Percentiles rank a stretch among this genome's conserved stretches.
Conservation (phyloP, 2,329 filamentous ascomycete species). For the Aspergillus jensenii region DNA sequence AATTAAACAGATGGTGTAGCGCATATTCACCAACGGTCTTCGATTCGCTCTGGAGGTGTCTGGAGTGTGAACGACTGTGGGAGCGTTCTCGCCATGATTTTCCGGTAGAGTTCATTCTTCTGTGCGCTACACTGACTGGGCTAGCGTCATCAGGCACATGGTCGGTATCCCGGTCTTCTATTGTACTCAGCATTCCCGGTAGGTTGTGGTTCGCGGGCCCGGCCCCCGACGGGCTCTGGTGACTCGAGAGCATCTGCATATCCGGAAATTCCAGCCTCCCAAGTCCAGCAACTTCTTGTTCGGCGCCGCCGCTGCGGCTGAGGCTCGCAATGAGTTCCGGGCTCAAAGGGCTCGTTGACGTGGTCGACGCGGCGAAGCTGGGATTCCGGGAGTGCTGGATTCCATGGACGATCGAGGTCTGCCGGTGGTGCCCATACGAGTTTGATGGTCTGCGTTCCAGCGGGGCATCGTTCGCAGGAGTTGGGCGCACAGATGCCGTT, state of each 20-base stretch:
- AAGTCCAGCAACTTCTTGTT: slow-evolving; percentile 43
- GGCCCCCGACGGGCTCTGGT: slow-evolving; percentile 43
- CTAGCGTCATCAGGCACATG: slow-evolving; percentile 24
- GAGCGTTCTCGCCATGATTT: slow-evolving; percentile 70
- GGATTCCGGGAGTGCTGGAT: slow-evolving; percentile 87
- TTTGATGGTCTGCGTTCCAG: slow-evolving; percentile 45
- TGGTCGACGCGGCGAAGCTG: slow-evolving; percentile 67
- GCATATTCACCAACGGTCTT: slow-evolving; percentile 99
- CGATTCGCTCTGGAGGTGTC: slow-evolving; percentile 67
- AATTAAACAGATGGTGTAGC: slow-evolving; percentile 92
- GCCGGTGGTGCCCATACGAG: slow-evolving; percentile 84
- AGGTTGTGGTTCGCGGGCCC: slow-evolving; percentile 24
- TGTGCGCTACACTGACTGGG: slow-evolving; percentile 31
- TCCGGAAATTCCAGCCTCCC: slow-evolving; percentile 36
- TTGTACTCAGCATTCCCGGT: slow-evolving; percentile 34
- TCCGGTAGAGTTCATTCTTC: slow-evolving; percentile 57
- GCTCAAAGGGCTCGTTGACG: slow-evolving; percentile 77
- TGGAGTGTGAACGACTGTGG: slow-evolving; percentile 74
- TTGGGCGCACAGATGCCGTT: slow-evolving; percentile 33
- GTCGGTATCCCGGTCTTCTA: slow-evolving; percentile 39
- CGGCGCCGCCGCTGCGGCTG: slow-evolving; percentile 55
- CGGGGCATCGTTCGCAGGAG: slow-evolving; percentile 36
- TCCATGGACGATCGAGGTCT: slow-evolving; percentile 96
- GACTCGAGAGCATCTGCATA: slow-evolving; percentile 27
- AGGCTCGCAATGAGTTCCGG: slow-evolving; percentile 78